Evolutionary conservation across 805 yeast genomes (phyloP).

Genomic region (Candida manassasensis): DNA sequence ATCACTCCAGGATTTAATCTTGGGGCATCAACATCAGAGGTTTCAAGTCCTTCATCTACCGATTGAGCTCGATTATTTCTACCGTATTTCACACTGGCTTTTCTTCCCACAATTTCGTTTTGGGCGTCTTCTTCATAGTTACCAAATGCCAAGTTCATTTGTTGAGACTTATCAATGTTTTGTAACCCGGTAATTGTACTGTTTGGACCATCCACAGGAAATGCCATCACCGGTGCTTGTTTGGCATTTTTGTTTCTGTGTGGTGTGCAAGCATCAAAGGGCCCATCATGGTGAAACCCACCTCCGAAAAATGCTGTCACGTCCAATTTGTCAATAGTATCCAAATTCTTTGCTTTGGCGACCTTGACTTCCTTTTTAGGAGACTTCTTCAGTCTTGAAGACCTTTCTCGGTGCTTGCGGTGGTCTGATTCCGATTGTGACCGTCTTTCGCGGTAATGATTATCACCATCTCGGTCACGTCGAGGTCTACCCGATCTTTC

Average conservation of each 20-base stretch:
- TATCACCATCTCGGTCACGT: conserved; percentile 8
- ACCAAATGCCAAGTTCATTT: conserved; percentile 77
- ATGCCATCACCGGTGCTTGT: conserved; percentile 91
- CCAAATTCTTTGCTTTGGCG: conserved; percentile 68
- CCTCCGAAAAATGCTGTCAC: conserved; percentile 93
- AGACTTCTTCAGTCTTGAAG: conserved; percentile 20
- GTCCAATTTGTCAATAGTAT: conserved; percentile 91
- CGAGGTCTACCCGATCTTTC: conserved; percentile 9
- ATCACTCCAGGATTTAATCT: conserved; percentile 50
- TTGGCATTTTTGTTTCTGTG: conserved; percentile 75
- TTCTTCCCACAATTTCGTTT: conserved; percentile 34
- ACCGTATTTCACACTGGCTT: conserved; percentile 10
- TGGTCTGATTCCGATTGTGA: conserved; percentile 4
- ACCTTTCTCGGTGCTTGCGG: conserved; percentile 14
- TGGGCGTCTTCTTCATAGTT: conserved; percentile 46
- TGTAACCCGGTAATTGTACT: conserved; percentile 71
- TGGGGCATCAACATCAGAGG: conserved; percentile 26
- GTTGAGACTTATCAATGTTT: conserved; percentile 41
- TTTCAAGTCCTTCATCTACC: conserved; percentile 5
- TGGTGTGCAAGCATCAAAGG: conserved; percentile 97
- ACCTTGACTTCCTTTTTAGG: conserved; percentile 42
- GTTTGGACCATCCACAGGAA: conserved; percentile 95
- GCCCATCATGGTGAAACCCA: conserved; percentile 98
- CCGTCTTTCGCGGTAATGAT: conserved; percentile 7
- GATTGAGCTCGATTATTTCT: conserved; percentile 5